Conservation (phyloP, 305 asterid genomes). For the Rubia tinctorum region DNA sequence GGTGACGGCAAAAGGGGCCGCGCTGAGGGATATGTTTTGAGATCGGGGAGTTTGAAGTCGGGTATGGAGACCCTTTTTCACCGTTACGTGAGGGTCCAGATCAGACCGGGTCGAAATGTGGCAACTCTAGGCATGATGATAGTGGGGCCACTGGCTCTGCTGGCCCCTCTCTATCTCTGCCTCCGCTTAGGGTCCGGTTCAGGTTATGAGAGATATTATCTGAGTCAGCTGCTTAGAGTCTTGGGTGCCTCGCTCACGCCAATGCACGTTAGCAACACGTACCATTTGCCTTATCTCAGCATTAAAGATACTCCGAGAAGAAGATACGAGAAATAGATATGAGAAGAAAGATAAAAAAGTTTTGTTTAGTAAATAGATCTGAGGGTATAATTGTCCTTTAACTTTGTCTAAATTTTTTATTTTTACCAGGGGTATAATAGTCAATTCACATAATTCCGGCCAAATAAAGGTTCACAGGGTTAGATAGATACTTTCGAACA, state of each 20-base stretch:
- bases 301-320: slow-evolving; percentile 90
- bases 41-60: slow-evolving; percentile 72
- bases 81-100: slow-evolving; percentile 96
- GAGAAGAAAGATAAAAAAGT: no score
- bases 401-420: no score
- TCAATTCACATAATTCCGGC: no score
- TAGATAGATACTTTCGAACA: no score
- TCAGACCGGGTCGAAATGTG: slow-evolving; percentile 58
- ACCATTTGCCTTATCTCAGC: slow-evolving; percentile 79
- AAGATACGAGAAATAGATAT: no score
- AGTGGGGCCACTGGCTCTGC: slow-evolving; percentile 83
- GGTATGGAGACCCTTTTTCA: slow-evolving; percentile 59
- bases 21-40: slow-evolving; percentile 43
- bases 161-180: slow-evolving; percentile 58
- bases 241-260: slow-evolving; percentile 94
- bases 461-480: no score
- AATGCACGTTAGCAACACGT: slow-evolving; percentile 72
- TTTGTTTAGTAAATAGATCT: no score
- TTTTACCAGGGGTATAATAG: no score
- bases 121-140: slow-evolving; percentile 44
- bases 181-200: slow-evolving; percentile 44
- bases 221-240: slow-evolving; percentile 86
- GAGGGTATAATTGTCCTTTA: no score
- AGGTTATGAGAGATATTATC: slow-evolving; percentile 75
- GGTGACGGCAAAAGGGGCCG: slow-evolving; percentile 46